Evolutionary conservation across 495 filamentous ascomycete genomes (phyloP).

Genomic region (Neurospora sp.): DNA sequence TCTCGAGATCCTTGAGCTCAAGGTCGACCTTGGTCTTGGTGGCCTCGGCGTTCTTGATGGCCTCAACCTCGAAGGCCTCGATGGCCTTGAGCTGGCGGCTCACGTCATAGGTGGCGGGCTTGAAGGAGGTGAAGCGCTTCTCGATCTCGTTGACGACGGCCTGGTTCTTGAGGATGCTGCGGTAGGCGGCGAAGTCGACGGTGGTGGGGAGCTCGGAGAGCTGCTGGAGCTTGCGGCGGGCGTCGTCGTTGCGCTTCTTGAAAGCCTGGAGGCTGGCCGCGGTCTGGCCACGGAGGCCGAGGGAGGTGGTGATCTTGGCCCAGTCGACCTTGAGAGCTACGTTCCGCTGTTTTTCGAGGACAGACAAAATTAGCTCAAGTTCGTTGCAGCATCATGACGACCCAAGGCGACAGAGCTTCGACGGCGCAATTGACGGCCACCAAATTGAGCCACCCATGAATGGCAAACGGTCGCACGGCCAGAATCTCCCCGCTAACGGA

Average conservation of each 20-base stretch:
- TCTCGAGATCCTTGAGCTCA: conserved; percentile 83
- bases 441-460: background rate
- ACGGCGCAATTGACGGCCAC: conserved; percentile 5
- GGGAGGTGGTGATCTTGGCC: conserved; percentile 78
- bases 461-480: background rate
- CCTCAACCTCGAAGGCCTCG: conserved; percentile 93
- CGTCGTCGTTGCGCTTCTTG: conserved; percentile 99
- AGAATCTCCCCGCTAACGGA: conserved; percentile 10
- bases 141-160: conserved; percentile 93
- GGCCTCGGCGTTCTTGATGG: conserved; percentile 89
- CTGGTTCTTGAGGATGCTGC: conserved; percentile 83
- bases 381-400: conserved; percentile 1
- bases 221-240: conserved; percentile 76
- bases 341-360: conserved; percentile 60
- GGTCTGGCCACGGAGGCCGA: conserved; percentile 93
- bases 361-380: conserved; percentile 41
- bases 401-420: background rate
- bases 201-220: conserved; percentile 70
- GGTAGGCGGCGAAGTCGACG: conserved; percentile 92
- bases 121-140: conserved; percentile 80
- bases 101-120: conserved; percentile 85
- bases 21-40: conserved; percentile 91
- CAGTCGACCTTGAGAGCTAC: conserved; percentile 99
- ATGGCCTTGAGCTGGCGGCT: conserved; percentile 89
- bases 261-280: conserved; percentile 81